These are phyloP conservation scores for Lasiodiplodia sp. DNA, from an alignment of 2,329 filamentous ascomycete species.

Conservation along the genomic window DNA sequence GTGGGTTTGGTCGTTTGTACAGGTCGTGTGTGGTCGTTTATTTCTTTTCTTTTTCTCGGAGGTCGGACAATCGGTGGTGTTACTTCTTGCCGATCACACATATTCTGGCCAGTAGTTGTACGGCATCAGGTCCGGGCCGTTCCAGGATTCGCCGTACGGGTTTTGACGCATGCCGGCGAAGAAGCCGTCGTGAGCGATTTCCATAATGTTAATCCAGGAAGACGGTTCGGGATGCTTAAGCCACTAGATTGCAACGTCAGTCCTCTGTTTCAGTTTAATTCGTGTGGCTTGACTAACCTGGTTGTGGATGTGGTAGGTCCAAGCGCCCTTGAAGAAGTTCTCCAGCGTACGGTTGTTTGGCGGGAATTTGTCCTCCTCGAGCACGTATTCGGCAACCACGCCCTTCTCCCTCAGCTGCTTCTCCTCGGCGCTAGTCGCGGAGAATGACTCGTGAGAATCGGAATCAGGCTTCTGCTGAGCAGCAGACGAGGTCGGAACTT, in stretches of 20 bases:
- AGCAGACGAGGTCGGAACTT: constrained; percentile 35
- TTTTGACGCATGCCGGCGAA: constrained; percentile 59
- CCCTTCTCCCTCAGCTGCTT: constrained; percentile 50
- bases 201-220: constrained; percentile 62
- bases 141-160: constrained; percentile 62
- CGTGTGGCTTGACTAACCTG: constrained; percentile 51
- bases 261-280: not conserved
- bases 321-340: constrained; percentile 64
- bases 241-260: constrained; percentile 50
- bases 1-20: constrained; percentile 9
- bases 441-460: constrained; percentile 47
- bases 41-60: not conserved
- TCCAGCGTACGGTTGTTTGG: constrained; percentile 64
- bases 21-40: constrained; percentile 15
- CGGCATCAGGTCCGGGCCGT: constrained; percentile 54
- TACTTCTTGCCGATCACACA: constrained; percentile 44
- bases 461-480: constrained; percentile 39
- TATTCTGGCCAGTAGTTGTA: constrained; percentile 62
- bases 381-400: constrained; percentile 53
- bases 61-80: not conserved
- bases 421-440: constrained; percentile 50
- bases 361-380: constrained; percentile 60
- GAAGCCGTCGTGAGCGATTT: constrained; percentile 63
- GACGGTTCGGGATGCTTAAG: constrained; percentile 63
- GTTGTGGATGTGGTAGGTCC: constrained; percentile 66